Evolutionary conservation across 345 rosid genomes (phyloP), one percentile per base, ranked within the genome.

Genomic region (Diplotaxis tenuifolia): DNA sequence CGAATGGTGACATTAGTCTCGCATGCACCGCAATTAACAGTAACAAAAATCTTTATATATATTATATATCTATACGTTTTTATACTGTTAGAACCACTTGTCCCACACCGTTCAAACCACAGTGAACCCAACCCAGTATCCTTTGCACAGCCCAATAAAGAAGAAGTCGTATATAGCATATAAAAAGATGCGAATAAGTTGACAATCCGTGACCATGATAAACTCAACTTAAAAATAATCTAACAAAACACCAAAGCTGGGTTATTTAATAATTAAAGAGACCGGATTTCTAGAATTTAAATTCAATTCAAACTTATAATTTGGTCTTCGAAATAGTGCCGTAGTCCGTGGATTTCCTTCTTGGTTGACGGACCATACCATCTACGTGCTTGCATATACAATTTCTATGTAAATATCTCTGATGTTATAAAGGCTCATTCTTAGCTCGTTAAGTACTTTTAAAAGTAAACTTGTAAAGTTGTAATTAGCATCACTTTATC

Each of bases 271-370:
- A 25, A 36, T 4, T 49, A 49, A 49, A 9, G 21, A 67, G 50
- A 70, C 53, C 55, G 29, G 45, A 42, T 14, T 45, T 12, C 10
- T 64, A 65, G 55, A 64, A 54, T 14, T 63, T 23, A 36, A 71
- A 31, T 23, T 47, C 4, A 4, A 23, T 62, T 38, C 69, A 72
- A 72, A 36, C 15, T 54, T 38, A 38, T 12, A 62, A 55, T 40
- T 25, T 47, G 71, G 76, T 73, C 76, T 64, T 55, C 76, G 21
- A 6, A 65, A 55, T 40, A 55, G 25, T 42, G 76, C 65, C 55
- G 32, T 53, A 21, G 71, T 67, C 29, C 61, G 4, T 72, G 64
- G 15, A 40, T 52, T 36, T 16, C 9, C 16, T 19, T 45, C 9
- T 19, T 20, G 57, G 22, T 38, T 36, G 55, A 54, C 6, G 11